Evolutionary conservation across 495 filamentous ascomycete species (phyloP).

Genomic region (Hypoxylon crocopeplum): DNA sequence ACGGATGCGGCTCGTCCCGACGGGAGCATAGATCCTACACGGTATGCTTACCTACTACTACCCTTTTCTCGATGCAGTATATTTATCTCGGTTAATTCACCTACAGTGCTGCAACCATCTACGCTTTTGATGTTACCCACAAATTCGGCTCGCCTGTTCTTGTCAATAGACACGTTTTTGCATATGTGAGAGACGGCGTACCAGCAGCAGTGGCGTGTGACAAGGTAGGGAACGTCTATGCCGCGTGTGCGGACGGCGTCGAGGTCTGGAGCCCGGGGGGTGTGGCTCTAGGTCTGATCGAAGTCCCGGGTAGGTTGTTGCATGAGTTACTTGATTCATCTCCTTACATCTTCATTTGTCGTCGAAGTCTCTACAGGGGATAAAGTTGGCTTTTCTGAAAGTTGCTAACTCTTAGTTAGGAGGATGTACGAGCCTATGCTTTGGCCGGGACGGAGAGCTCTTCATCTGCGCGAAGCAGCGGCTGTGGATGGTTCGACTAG

Average conservation of each 20-base stretch:
- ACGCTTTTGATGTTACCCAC: constrained; percentile 43
- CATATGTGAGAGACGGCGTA: constrained; percentile 52
- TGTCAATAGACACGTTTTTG: constrained; percentile 58
- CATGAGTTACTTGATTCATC: neutral
- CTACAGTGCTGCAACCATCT: constrained; percentile 41
- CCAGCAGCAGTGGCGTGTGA: constrained; percentile 56
- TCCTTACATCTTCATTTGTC: neutral
- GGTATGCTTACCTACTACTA: constrained; percentile 6
- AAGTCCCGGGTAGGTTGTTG: constrained; percentile 40
- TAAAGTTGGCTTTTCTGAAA: neutral
- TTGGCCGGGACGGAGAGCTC: constrained; percentile 36
- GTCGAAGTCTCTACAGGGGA: neutral
- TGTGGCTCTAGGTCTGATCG: constrained; percentile 48
- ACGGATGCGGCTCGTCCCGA: constrained; percentile 41
- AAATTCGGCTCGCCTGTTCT: constrained; percentile 46
- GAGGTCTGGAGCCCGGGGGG: constrained; percentile 56
- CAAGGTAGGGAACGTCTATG: constrained; percentile 51
- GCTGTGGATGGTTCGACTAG: constrained; percentile 40
- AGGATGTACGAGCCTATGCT: constrained; percentile 40
- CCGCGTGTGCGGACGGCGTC: constrained; percentile 56
- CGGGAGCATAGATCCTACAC: constrained; percentile 26
- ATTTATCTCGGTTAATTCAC: neutral
- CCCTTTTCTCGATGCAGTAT: neutral
- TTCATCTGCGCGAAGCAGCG: constrained; percentile 41
- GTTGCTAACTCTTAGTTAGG: constrained; percentile 21